Conservation (phyloP, 2,329 filamentous ascomycete species). For the Fusarium denticulatum region DNA sequence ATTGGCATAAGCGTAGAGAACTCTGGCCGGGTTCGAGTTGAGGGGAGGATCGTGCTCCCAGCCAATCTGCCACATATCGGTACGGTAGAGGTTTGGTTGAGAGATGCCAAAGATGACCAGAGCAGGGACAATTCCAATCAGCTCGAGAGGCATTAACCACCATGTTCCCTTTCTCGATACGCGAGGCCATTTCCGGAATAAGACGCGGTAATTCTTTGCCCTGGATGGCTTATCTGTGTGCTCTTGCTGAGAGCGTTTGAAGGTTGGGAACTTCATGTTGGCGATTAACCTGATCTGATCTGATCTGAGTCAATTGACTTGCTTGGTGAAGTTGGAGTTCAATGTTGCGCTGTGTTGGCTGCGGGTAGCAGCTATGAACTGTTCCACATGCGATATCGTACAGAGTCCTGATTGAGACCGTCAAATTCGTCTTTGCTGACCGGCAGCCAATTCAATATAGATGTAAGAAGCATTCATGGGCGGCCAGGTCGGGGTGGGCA, state of each 20-base stretch:
- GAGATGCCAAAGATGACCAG: conserved; percentile 79
- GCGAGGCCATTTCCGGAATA: conserved; percentile 69
- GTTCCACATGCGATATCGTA: conserved; percentile 28
- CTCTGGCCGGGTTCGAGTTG: conserved; percentile 76
- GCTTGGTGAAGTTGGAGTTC: not conserved
- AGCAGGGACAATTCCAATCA: conserved; percentile 70
- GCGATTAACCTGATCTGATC: not conserved
- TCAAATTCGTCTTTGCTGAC: conserved; percentile 24
- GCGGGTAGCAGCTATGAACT: conserved; percentile 37
- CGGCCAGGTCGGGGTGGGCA: conserved; percentile 36
- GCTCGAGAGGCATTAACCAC: conserved; percentile 73
- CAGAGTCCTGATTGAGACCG: not conserved
- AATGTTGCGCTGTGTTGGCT: conserved; percentile 16
- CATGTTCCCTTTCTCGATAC: conserved; percentile 62
- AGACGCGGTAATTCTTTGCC: conserved; percentile 58
- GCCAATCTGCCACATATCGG: conserved; percentile 78
- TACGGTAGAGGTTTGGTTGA: conserved; percentile 77
- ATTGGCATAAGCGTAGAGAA: conserved; percentile 80
- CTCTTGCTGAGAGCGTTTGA: conserved; percentile 20
- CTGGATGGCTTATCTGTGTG: conserved; percentile 27
- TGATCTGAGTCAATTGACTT: not conserved
- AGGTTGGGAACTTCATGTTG: conserved; percentile 41
- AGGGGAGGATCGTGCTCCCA: conserved; percentile 67
- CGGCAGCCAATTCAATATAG: conserved; percentile 22
- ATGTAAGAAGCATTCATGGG: conserved; percentile 4